These are phyloP conservation scores for Filobasidium wieringae DNA, from an alignment of 768 basidiomycete species.

Conservation along the genomic window DNA sequence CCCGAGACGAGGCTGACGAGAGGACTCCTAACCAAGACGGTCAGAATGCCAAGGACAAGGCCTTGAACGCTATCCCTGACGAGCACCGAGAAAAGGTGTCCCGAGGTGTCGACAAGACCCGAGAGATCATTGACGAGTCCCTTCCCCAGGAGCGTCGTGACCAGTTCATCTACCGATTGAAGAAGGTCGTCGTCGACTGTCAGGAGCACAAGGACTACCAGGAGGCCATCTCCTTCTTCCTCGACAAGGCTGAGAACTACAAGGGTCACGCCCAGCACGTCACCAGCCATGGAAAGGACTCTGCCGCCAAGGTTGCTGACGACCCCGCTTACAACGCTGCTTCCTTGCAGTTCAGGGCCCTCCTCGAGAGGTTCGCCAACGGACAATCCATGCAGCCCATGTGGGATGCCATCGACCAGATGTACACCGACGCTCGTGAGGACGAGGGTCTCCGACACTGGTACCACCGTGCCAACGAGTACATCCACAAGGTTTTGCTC, in stretches of 20 bases:
- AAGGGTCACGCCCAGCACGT: conserved; percentile 45
- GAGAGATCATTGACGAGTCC: conserved; percentile 63
- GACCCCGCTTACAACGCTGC: conserved; percentile 51
- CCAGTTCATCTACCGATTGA: conserved; percentile 82
- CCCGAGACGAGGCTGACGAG: conserved; percentile 19
- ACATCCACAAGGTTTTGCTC: conserved; percentile 60
- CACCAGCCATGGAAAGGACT: conserved; percentile 37
- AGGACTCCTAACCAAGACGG: conserved; percentile 21
- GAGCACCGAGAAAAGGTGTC: conserved; percentile 52
- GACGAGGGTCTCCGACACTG: conserved; percentile 65
- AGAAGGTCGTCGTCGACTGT: conserved; percentile 88
- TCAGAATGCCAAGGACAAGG: conserved; percentile 35
- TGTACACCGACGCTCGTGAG: conserved; percentile 61
- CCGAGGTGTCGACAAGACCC: conserved; percentile 50
- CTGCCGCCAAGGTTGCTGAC: conserved; percentile 38
- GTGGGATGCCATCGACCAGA: conserved; percentile 55
- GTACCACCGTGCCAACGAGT: conserved; percentile 55
- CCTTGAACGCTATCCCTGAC: conserved; percentile 52
- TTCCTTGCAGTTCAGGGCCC: conserved; percentile 55
- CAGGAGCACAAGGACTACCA: conserved; percentile 88
- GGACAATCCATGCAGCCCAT: conserved; percentile 55
- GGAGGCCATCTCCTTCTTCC: conserved; percentile 45
- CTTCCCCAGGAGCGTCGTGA: conserved; percentile 85
- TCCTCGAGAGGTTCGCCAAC: conserved; percentile 86
- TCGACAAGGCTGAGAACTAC: conserved; percentile 42